phyloP scores from a whole-genome alignment of 192 early-diverging fungal species.

The Umbelopsis sp. region DNA sequence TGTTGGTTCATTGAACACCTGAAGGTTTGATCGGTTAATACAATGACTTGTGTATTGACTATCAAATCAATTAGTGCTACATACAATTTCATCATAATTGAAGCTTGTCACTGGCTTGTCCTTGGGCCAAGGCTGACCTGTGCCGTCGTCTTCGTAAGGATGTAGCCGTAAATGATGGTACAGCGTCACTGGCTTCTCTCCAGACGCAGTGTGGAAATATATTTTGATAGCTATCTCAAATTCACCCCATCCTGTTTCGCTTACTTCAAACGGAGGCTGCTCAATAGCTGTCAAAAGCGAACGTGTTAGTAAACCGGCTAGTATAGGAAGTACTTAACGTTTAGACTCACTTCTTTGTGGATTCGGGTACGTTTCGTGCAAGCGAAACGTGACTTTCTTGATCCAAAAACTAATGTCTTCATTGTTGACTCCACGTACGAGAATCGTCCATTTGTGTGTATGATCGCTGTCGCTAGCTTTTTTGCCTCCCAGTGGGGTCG shows the following conservation, averaged over 20 bases:
- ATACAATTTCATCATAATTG: constrained; percentile 82
- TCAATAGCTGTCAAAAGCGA: constrained; percentile 60
- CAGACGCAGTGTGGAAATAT: constrained; percentile 74
- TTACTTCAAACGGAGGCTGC: constrained; percentile 86
- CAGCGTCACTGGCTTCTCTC: constrained; percentile 80
- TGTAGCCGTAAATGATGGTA: constrained; percentile 93
- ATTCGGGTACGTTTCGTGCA: constrained; percentile 92
- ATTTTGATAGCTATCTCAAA: constrained; percentile 97
- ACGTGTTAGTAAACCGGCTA: not conserved
- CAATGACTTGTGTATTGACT: no score
- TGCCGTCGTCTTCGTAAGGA: constrained; percentile 75
- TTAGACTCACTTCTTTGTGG: constrained; percentile 61
- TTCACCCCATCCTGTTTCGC: constrained; percentile 99
- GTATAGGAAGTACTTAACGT: not conserved
- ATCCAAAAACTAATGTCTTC: constrained; percentile 88
- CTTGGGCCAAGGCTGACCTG: constrained; percentile 55
- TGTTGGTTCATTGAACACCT: constrained; percentile 48
- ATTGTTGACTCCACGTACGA: constrained; percentile 79
- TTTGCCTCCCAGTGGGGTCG: constrained; percentile 69
- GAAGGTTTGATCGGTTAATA: not conserved
- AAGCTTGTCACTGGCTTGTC: constrained; percentile 74
- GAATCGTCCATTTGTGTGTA: constrained; percentile 96
- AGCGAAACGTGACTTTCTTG: constrained; percentile 89
- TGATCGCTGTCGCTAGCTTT: constrained; percentile 76
- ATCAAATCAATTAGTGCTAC: not conserved